Evolutionary conservation across 2,329 filamentous ascomycete species (phyloP).

Genomic region (Aspergillus niger): DNA sequence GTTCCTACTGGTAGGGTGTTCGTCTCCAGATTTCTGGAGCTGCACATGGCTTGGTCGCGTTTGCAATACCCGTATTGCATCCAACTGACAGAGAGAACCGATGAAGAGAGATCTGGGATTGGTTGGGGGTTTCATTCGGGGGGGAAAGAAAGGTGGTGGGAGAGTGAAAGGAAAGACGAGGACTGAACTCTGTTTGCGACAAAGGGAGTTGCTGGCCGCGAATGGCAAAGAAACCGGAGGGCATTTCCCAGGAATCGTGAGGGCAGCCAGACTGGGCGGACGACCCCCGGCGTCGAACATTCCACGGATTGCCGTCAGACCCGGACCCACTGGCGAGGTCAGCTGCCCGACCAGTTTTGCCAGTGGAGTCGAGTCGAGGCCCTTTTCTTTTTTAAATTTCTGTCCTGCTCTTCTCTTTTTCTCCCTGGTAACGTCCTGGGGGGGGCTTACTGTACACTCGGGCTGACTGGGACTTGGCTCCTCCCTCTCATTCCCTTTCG

Average conservation of each 20-base stretch:
- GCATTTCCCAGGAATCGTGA: not conserved
- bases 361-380: conserved; percentile 15
- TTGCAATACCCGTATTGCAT: not conserved
- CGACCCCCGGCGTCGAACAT: conserved; percentile 21
- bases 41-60: conserved; percentile 8
- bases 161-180: no score
- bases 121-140: not conserved
- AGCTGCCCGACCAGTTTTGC: conserved; percentile 22
- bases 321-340: conserved; percentile 19
- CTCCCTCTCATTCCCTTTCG: not conserved
- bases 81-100: not conserved
- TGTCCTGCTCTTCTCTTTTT: not conserved
- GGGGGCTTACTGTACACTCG: not conserved
- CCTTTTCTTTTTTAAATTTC: not conserved
- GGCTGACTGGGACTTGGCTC: no score
- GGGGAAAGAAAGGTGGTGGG: not conserved
- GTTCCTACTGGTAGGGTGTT: conserved; percentile 6
- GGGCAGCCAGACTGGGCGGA: not conserved
- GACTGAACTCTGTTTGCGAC: no score
- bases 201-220: not conserved
- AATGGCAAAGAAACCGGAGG: not conserved
- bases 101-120: not conserved
- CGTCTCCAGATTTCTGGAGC: conserved; percentile 4
- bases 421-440: not conserved
- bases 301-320: conserved; percentile 22